phyloP scores from a whole-genome alignment of 495 filamentous ascomycete genomes.

The Letharia lupina region DNA sequence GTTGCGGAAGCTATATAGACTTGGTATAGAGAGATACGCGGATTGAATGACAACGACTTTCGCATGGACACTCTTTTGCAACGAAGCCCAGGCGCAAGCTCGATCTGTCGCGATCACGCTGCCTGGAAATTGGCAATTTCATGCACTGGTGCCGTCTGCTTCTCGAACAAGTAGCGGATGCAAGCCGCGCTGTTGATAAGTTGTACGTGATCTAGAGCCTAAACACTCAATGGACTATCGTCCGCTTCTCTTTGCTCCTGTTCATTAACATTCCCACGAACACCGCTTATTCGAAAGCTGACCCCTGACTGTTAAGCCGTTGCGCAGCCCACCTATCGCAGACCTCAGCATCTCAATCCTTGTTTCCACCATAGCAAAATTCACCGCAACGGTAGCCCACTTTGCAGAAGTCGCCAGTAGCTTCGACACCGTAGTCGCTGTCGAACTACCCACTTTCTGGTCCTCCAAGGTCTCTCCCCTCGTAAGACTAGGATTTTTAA shows the following conservation, averaged over 20 bases:
- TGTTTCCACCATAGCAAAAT: conserved; percentile 4
- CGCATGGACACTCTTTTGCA: neutral
- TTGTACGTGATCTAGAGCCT: neutral
- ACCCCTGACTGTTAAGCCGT: too few species aligned
- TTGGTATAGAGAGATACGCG: neutral
- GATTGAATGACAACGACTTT: neutral
- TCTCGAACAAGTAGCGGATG: neutral
- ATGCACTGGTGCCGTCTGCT: neutral
- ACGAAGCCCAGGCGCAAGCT: neutral
- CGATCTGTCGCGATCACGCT: neutral
- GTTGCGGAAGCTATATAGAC: neutral
- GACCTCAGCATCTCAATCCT: conserved; percentile 1
- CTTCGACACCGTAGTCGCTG: neutral
- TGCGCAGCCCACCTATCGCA: neutral
- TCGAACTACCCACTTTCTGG: conserved; percentile 12
- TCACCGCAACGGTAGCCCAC: neutral
- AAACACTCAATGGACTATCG: neutral
- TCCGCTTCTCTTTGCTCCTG: neutral
- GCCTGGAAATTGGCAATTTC: neutral
- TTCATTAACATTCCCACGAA: neutral
- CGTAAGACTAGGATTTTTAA: conserved; percentile 16
- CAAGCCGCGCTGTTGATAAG: too few species aligned
- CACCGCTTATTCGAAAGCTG: neutral
- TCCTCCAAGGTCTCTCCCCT: conserved; percentile 19
- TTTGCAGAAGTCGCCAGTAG: neutral